phyloP scores from a whole-genome alignment of 1,284 basidiomycete genomes.

The Salmacisia buchloeana region DNA sequence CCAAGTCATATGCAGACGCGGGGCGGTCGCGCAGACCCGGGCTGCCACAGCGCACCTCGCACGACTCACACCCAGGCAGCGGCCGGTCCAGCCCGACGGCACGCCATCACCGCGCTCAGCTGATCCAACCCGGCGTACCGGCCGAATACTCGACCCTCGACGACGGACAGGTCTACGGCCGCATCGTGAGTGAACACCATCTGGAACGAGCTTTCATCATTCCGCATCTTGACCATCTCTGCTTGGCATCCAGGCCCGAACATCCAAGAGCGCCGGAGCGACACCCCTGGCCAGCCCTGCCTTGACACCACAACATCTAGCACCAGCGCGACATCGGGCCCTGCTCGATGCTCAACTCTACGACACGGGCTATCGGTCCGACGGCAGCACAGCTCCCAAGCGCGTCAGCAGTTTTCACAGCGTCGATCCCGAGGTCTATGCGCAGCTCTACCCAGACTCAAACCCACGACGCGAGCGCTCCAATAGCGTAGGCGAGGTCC shows the following conservation, averaged over 20 bases:
- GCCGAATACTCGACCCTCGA: not conserved
- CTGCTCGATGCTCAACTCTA: too few relatives aligned
- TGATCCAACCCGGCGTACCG: conserved; percentile 1
- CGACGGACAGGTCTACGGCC: not conserved
- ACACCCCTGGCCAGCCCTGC: not conserved
- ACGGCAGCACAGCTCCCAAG: too few relatives aligned
- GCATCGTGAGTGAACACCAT: not conserved
- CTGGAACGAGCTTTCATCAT: not conserved
- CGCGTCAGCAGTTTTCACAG: too few relatives aligned
- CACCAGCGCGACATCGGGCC: too few relatives aligned
- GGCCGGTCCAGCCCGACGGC: not conserved
- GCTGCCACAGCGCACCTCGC: not conserved
- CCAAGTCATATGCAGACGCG: not conserved
- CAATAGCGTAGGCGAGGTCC: not conserved
- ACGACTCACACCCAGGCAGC: not conserved
- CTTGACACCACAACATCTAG: not conserved
- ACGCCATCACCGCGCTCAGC: not conserved
- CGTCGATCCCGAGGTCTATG: too few relatives aligned
- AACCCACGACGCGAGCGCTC: not conserved
- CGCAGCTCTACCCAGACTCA: too few relatives aligned
- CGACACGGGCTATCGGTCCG: too few relatives aligned
- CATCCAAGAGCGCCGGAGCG: not conserved
- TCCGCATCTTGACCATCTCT: not conserved
- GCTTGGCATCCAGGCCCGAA: not conserved
- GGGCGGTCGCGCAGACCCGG: not conserved